Base-by-base conservation (phyloP, 495 filamentous ascomycete genomes). In the Platismatia glauca region DNA sequence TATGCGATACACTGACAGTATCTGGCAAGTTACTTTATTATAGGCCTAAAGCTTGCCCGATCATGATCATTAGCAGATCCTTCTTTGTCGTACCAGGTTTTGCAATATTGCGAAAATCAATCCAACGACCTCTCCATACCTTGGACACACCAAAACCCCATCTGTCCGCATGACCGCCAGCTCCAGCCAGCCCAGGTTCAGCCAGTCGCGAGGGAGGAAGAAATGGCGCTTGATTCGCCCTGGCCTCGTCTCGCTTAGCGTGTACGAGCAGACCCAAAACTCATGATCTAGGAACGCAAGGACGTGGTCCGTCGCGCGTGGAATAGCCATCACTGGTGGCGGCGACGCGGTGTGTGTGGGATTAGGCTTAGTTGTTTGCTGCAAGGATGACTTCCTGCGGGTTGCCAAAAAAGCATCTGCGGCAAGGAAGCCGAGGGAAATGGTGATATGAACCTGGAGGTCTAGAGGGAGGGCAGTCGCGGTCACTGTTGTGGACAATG, bases 201-300 rank as follows among this genome's bases (percentile, higher is more conserved):
- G 35, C 63, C 63, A 64, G 37, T 60, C 63, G 13, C 48, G 41
- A 7, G 63, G 58, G 13, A 65, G 29, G 22, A 65, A 65, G 33
- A 60, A 65, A 37, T 65, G 58, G 34, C 63, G 48, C 43, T 56
- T 60, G 38, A 65, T n/a, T 1, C 37, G 58, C 12, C 37, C 27
- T 13, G 24, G 35, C 11, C 46, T 35, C 27, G 48, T 41, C 7
- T 56, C 41, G 44, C 59, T 46, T 20, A 64, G 27, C 1, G 35
- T 58, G 41, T 52, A 64, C 35, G 62, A 53, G 44, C 57, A 64
- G 24, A 64, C 24, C 62, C 62, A 64, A 16, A 27, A 53, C 22
- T 64, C 62, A 13, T 64, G 56, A 33, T 64, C 57, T 3, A 64
- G 48, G 48, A 64, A 64, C 24, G 59, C 62, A 22, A 64, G 52